phyloP scores from a whole-genome alignment of 495 filamentous ascomycete species.

The Aspergillus conjunctus region DNA sequence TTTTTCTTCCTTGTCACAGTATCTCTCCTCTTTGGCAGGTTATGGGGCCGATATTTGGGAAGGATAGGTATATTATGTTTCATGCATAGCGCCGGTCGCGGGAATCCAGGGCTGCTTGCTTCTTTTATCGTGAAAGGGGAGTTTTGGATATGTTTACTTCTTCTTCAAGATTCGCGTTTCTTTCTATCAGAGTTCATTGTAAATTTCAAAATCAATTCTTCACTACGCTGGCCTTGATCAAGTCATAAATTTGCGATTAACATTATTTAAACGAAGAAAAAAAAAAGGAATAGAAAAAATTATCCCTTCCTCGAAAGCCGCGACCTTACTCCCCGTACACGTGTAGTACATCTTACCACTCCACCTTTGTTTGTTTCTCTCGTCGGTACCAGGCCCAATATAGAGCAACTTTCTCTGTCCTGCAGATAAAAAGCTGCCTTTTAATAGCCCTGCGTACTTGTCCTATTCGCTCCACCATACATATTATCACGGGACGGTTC shows the following conservation, averaged over 20 bases:
- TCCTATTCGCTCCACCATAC: slow-evolving; percentile 41
- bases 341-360: neutral
- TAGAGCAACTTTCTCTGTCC: slow-evolving; percentile 4
- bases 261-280: too few relatives aligned
- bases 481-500: slow-evolving; percentile 29
- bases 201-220: too few relatives aligned
- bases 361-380: neutral
- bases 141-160: too few relatives aligned
- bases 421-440: slow-evolving; percentile 1
- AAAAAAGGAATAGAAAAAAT: neutral
- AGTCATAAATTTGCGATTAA: too few relatives aligned
- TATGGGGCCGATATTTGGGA: neutral
- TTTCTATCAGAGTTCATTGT: too few relatives aligned
- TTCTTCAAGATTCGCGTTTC: too few relatives aligned
- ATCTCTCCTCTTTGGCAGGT: neutral
- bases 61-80: too few relatives aligned
- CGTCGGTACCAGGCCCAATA: neutral
- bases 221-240: too few relatives aligned
- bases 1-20: neutral
- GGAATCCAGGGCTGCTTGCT: too few relatives aligned
- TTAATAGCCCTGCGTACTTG: slow-evolving; percentile 34
- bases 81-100: too few relatives aligned
- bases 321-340: neutral
- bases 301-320: neutral
- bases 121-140: too few relatives aligned